Evolutionary conservation across 495 filamentous ascomycete genomes (phyloP).

Genomic region (Neurospora sp.): DNA sequence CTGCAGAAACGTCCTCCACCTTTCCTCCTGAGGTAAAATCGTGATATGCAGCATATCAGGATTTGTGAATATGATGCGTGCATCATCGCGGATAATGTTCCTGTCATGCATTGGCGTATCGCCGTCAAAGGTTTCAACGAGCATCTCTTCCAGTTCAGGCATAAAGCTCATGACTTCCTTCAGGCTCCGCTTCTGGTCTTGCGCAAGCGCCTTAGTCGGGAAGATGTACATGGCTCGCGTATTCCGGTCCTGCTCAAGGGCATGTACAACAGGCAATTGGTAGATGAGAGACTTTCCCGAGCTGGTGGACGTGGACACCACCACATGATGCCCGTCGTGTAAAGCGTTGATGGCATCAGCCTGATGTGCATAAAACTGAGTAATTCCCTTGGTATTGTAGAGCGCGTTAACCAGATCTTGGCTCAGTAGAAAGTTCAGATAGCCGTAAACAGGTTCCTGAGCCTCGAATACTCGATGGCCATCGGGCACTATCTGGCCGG

Average conservation of each 20-base stretch:
- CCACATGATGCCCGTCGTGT: conserved; percentile 73
- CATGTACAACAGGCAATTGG: conserved; percentile 85
- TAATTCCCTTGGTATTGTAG: conserved; percentile 81
- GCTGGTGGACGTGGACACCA: conserved; percentile 89
- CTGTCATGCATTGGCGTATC: conserved; percentile 79
- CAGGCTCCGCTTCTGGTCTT: conserved; percentile 86
- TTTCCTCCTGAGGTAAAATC: conserved; percentile 83
- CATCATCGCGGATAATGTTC: conserved; percentile 75
- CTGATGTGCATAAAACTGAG: conserved; percentile 86
- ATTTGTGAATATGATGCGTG: conserved; percentile 92
- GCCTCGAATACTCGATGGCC: conserved; percentile 89
- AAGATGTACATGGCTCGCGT: conserved; percentile 96
- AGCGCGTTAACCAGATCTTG: conserved; percentile 89
- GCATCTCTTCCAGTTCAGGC: conserved; percentile 56
- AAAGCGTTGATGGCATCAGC: conserved; percentile 89
- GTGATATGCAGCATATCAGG: conserved; percentile 97
- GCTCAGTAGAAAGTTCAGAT: conserved; percentile 76
- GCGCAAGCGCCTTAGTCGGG: conserved; percentile 92
- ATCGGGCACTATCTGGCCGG: conserved; percentile 85
- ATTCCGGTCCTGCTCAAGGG: conserved; percentile 64
- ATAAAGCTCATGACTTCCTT: conserved; percentile 76
- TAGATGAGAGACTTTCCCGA: conserved; percentile 97
- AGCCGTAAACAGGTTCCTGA: conserved; percentile 72
- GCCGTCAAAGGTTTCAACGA: conserved; percentile 93
- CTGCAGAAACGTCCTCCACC: conserved; percentile 80